Base-by-base conservation (phyloP, 192 early-diverging fungal genomes). In the Glomus cerebriforme region DNA sequence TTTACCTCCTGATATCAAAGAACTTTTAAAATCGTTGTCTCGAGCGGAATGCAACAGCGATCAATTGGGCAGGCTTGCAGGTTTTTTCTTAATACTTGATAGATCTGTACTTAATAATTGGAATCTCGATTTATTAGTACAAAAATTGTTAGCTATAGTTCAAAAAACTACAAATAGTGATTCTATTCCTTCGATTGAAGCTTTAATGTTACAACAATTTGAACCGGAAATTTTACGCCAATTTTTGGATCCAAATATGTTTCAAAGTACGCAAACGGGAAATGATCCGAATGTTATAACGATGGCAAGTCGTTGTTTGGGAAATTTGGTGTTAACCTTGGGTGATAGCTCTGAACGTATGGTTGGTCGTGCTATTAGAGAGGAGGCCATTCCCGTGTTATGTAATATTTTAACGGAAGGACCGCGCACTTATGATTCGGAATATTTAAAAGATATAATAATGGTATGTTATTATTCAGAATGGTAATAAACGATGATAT, bases 391-490 rank as follows among this genome's bases (percentile, higher is more conserved):
- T 22, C 65, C 65, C 0, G 10, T 67, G 8, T 67, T 67, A 22
- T 67, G 65, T 67, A 32, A 67, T 37, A 67, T 67, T 67, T 67
- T 67, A 34, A 34, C 32, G 7, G 32, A 67, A 22, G 65, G 65
- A 22, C 65, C 65, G 17, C 65, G 32, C 7, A 34, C 65, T 19
- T 34, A 67, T 67, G 65, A 67, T 67, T 67, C 65, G 8, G 65
- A 67, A 67, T 26, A 67, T 67, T 67, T 67, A 32, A 67, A 67
- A 67, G 65, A 29, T 35, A 67, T 67, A 34, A 67, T 67, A 29
- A 35, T 67, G 31, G 62, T 63, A 63, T 27, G 62, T 27, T 27
- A 63, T 60, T n/a, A n/a, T 9, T 39, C 9, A 8, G 9, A 39
- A 9, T 39, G 9, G 13, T 27, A 12, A 27, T 27, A 27, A 27